Evolutionary conservation across 2,329 filamentous ascomycete species (phyloP), one percentile per base, ranked within the genome.

Genomic region (Ophiocordyceps robertsii): DNA sequence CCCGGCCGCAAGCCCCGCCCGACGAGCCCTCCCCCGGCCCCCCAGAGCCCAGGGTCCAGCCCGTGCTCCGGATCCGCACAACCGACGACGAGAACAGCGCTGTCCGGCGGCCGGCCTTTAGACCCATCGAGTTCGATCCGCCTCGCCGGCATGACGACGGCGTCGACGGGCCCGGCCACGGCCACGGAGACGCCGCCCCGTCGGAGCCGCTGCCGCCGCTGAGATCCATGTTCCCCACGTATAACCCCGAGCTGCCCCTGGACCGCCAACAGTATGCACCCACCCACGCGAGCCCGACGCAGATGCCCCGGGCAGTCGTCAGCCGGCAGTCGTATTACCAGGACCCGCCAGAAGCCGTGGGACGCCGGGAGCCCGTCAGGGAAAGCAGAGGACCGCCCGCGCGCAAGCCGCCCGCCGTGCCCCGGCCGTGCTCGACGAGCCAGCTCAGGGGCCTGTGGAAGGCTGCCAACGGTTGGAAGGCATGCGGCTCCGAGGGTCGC

Each of bases 171-270:
- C 33, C 6, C 33, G 17, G 17, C 33, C 3, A 6, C 10, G 14
- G 14, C 16, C 6, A 16, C 31, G 13, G 12, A 14, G 13, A 33
- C 13, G 14, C 6, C 33, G n/a, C 24, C 11, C 9, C 72, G 40
- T 78, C 79, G 50, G 59, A 65, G 21, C 73, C 72, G 45, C 54
- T 56, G 1, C 70, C 49, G 46, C 51, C 58, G 0, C 70, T 84
- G 51, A 72, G 75, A 29, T 88, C 83, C 21, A 87, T 89, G 52
- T 89, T 89, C 52, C 84, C 84, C 8, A 70, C 73, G 29, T 88
- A 87, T 55, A 79, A 89, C 53, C 80, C 77, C 3, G 72, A 71
- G 1, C 56, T 85, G 21, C 68, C 82, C 6, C 69, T 86, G 3
- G 69, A 77, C 43, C 74, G 77, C 44, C 84, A 89, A 54, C 62